These are phyloP conservation scores for Aspergillus uvarum DNA, from an alignment of 2,329 filamentous ascomycete species.

Conservation along the genomic window DNA sequence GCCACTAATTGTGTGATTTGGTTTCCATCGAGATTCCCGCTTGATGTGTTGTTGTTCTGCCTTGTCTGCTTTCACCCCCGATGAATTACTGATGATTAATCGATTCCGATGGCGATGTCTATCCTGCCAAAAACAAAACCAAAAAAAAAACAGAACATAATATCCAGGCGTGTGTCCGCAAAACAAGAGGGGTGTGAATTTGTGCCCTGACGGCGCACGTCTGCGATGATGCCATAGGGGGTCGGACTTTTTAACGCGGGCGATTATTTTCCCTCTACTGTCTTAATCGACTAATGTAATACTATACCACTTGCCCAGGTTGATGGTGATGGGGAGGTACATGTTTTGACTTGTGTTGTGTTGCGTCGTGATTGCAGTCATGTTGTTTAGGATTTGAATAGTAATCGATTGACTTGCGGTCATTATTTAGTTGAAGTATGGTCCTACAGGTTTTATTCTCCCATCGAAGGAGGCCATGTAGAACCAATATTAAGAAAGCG, in stretches of 20 bases:
- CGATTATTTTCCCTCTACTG: neutral
- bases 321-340: slow-evolving; percentile 5
- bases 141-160: neutral
- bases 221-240: slow-evolving; percentile 1
- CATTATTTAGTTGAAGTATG: neutral
- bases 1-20: slow-evolving; percentile 4
- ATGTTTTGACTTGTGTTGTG: slow-evolving; percentile 2
- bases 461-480: too few relatives aligned
- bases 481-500: too few relatives aligned
- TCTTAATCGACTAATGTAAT: slow-evolving; percentile 22
- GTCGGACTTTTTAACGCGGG: neutral
- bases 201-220: neutral
- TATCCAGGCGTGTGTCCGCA: neutral
- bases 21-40: slow-evolving; percentile 13
- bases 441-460: too few relatives aligned
- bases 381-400: slow-evolving; percentile 11
- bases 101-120: neutral
- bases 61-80: neutral
- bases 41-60: slow-evolving; percentile 12
- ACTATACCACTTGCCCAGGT: slow-evolving; percentile 13
- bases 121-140: neutral
- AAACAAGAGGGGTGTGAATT: neutral
- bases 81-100: slow-evolving; percentile 9
- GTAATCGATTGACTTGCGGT: slow-evolving; percentile 7
- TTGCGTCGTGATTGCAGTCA: slow-evolving; percentile 5